Evolutionary conservation across 176 grass and related monocot species (phyloP), one percentile per base, ranked within the genome.

Genomic region (Ampelocalamus luodianensis): DNA sequence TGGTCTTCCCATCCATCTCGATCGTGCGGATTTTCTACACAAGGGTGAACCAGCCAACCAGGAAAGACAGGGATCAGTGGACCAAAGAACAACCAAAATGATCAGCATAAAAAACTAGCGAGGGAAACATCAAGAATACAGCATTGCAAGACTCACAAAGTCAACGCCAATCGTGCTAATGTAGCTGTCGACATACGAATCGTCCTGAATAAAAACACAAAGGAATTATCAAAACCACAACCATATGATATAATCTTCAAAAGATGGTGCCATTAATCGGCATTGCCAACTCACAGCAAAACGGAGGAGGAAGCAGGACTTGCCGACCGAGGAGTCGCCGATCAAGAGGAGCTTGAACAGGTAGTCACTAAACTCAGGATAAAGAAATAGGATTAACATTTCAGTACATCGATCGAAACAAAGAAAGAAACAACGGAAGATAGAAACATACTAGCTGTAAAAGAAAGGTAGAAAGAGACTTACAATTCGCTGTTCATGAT

Each of bases 261-360:
- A 40, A 58, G 8, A 3, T 1, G 68, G 51, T 3, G 70, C 15
- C 59, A 46, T 11, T 5, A 24, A 68, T 34, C 15, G 26, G n/a
- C 27, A 75, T 58, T 50, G 61, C 22, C 22, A 24, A 88, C 90
- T 88, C 85, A 94, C 90, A 1, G 93, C 87, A 22, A 94, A 94
- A 46, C 93, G 85, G 85, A 94, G 85, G 85, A 94, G 90, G 74
- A 92, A 79, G 71, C 90, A 94, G 46, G 93, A 94, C 79, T 94
- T 94, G 81, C 93, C 93, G 40, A 92, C 93, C 5, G 90, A 94
- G 45, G 93, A 29, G 29, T 94, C 93, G 27, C 93, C 93, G 82
- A 94, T 92, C 70, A 94, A 13, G 82, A 94, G 93, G 43, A 94
- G 88, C 90, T 94, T 94, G 93, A 92, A 94, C 73, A 94, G 90